A percentile compares a stretch with the other conserved stretches of the same genome.
phyloP scores from a whole-genome alignment of 1,284 basidiomycete species.

The Cutaneotrichosporon cyanovorans region DNA sequence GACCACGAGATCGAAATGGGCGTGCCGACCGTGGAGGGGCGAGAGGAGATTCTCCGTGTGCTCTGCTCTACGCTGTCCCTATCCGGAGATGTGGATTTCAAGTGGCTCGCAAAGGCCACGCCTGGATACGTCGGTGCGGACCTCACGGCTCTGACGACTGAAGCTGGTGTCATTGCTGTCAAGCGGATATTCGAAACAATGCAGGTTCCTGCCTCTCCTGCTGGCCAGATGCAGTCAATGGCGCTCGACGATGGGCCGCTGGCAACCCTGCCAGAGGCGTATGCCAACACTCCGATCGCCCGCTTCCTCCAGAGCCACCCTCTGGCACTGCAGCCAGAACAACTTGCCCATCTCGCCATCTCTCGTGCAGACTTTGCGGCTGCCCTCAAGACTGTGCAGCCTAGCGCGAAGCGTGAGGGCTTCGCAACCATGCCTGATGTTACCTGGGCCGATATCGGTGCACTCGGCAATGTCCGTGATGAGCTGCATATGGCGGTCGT shows the following conservation, averaged over 20 bases:
- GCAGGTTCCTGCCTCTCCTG: slow-evolving; percentile 48
- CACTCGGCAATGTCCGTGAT: slow-evolving; percentile 72
- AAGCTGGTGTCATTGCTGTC: slow-evolving; percentile 90
- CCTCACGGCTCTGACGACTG: slow-evolving; percentile 78
- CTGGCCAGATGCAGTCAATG: slow-evolving; percentile 19
- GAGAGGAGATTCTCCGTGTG: slow-evolving; percentile 79
- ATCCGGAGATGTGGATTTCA: slow-evolving; percentile 37
- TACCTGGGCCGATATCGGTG: slow-evolving; percentile 92
- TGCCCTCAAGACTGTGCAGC: slow-evolving; percentile 81
- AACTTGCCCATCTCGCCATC: slow-evolving; percentile 73
- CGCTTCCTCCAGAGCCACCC: slow-evolving; percentile 83
- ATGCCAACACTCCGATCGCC: slow-evolving; percentile 65
- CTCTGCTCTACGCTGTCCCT: slow-evolving; percentile 35
- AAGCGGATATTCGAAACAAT: slow-evolving; percentile 89
- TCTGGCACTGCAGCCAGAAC: slow-evolving; percentile 60
- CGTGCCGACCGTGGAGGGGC: slow-evolving; percentile 82
- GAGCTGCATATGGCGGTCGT: slow-evolving; percentile 97
- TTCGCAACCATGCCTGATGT: slow-evolving; percentile 95
- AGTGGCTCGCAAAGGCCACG: slow-evolving; percentile 72
- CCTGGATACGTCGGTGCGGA: slow-evolving; percentile 98
- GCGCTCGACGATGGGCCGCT: slow-evolving; percentile 33
- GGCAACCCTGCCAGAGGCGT: slow-evolving; percentile 38
- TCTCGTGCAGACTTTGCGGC: slow-evolving; percentile 67
- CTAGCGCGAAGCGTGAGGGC: slow-evolving; percentile 93
- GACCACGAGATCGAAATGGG: slow-evolving; percentile 98